phyloP scores from a whole-genome alignment of 345 rosid species.

The Rhodamnia rubescens region DNA sequence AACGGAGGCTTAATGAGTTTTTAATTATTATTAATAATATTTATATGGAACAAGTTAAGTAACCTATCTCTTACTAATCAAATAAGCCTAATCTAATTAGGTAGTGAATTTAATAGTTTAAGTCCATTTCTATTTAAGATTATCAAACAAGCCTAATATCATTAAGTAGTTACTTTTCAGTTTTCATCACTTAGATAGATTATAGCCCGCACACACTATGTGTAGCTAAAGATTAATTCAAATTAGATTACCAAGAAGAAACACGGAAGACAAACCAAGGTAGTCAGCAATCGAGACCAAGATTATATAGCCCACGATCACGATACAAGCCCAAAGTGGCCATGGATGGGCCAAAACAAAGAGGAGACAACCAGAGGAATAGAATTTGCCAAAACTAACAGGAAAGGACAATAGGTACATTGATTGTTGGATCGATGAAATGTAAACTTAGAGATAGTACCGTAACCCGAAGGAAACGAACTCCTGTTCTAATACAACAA shows the following conservation, averaged over 20 bases:
- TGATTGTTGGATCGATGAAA: neutral
- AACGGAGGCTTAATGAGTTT: neutral
- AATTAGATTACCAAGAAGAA: neutral
- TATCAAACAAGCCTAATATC: neutral
- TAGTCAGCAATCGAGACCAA: neutral
- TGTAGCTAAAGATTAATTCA: neutral
- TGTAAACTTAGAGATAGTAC: neutral
- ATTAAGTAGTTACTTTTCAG: neutral
- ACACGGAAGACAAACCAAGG: neutral
- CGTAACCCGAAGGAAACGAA: neutral
- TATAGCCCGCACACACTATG: neutral
- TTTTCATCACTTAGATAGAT: neutral
- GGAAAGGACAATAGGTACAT: neutral
- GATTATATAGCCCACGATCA: neutral
- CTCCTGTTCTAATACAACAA: too few species aligned
- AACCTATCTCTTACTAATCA: neutral
- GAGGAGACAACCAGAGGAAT: neutral
- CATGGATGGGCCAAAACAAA: neutral
- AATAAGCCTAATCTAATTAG: neutral
- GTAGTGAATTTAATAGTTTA: neutral
- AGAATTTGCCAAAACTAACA: neutral
- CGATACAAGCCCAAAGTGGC: neutral
- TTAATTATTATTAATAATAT: neutral
- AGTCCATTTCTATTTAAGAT: neutral
- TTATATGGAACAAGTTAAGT: neutral